Evolutionary conservation across 1,139 yeast species (phyloP).

Genomic region (Pichia sp.): DNA sequence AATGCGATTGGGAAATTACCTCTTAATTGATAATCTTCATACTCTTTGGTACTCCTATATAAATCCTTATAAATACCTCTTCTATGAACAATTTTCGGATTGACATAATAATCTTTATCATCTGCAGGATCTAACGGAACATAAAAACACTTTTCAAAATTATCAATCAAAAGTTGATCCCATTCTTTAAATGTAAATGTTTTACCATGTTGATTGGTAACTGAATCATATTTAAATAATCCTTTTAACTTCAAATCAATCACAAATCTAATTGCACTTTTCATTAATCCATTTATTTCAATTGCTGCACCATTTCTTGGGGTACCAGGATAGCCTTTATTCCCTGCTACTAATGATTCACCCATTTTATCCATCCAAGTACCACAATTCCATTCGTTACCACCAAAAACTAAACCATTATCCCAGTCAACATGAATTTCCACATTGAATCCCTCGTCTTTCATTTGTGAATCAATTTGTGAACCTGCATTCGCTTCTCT

Average conservation of each 20-base stretch:
- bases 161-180: conserved; percentile 61
- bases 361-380: conserved; percentile 99
- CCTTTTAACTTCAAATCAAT: conserved; percentile 49
- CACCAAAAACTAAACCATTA: conserved; percentile 85
- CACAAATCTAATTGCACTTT: conserved; percentile 78
- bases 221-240: conserved; percentile 50
- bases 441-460: conserved; percentile 85
- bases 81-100: conserved; percentile 64
- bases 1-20: conserved; percentile 91
- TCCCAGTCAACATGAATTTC: conserved; percentile 77
- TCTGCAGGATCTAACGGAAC: conserved; percentile 56
- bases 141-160: conserved; percentile 75
- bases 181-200: conserved; percentile 53
- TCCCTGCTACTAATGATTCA: conserved; percentile 76
- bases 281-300: conserved; percentile 83
- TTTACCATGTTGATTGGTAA: conserved; percentile 51
- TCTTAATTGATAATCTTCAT: conserved; percentile 88
- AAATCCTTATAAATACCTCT: conserved; percentile 93
- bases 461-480: conserved; percentile 84
- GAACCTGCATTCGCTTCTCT: conserved; percentile 96
- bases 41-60: conserved; percentile 72
- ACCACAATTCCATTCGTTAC: conserved; percentile 89
- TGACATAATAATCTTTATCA: conserved; percentile 52
- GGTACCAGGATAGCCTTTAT: conserved; percentile 89
- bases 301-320: conserved; percentile 97